Evolutionary conservation across 371 early-diverging fungal species (phyloP), one percentile per base, ranked within the genome.

Genomic region (Mycotypha africana): DNA sequence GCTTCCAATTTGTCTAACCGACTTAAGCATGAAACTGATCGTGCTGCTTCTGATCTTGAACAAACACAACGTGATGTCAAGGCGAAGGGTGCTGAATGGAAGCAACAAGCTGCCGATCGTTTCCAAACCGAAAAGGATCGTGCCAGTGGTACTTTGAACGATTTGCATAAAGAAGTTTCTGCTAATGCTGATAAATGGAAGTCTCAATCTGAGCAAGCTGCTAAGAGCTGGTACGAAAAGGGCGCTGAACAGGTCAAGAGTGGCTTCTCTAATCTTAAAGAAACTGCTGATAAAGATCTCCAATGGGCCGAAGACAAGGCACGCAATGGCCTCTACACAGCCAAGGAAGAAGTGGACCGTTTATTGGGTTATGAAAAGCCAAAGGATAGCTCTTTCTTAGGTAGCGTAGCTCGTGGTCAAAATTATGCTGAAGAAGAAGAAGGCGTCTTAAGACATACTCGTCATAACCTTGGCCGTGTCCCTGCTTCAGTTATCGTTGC

Each of bases 391-490:
- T 40, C 41, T 9, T 36, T 31, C 8, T 21, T n/a, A 33, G 59
- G 41, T 4, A 43, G 46, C 21, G 47, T 61, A 15, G 22, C 35
- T 14, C 58, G 64, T 14, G 59, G 64, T 36, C 59, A 63, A 42
- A 45, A 47, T 12, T 63, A 47, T 45, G 64, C 64, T 33, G 59
- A 58, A 38, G 64, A 55, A 19, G 64, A 63, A 40, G 56, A 49
- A 16, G 64, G 55, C 21, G 38, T 47, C 12, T 39, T 63, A 31
- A 56, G 56, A 41, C 50, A 49, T 15, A 57, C 57, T 14, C 53
- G 46, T 16, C 5, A 39, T 12, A 49, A 53, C 22, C 23, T 28
- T 16, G 34, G 41, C 19, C 23, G 26, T n/a, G 53, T 47, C 17
- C 47, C 58, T 22, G 58, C 62, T n/a, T 51, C 49, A 30, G 45